Evolutionary conservation across 768 basidiomycete genomes (phyloP).

Genomic region (Leccinellum rugosiceps): DNA sequence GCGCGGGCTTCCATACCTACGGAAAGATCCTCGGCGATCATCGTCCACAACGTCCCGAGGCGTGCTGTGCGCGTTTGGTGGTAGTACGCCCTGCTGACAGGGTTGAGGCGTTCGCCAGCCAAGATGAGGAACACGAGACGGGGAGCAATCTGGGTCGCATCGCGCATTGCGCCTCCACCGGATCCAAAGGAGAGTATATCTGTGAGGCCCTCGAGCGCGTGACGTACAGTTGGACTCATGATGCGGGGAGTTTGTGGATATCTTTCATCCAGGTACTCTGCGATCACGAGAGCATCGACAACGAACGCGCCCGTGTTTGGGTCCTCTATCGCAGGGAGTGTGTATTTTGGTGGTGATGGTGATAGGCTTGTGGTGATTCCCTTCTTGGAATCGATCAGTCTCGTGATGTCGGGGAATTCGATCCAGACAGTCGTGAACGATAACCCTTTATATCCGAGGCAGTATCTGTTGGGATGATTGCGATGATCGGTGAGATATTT

Average conservation of each 20-base stretch:
- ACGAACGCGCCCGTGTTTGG: slow-evolving; percentile 34
- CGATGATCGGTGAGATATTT: neutral
- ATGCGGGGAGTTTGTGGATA: slow-evolving; percentile 44
- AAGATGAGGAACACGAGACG: slow-evolving; percentile 24
- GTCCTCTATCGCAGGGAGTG: slow-evolving; percentile 51
- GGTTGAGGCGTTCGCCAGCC: slow-evolving; percentile 27
- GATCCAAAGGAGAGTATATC: slow-evolving; percentile 12
- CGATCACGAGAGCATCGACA: slow-evolving; percentile 45
- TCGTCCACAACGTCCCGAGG: slow-evolving; percentile 39
- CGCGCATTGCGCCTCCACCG: neutral
- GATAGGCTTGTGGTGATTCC: slow-evolving; percentile 20
- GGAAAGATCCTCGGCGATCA: slow-evolving; percentile 19
- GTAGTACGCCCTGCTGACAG: slow-evolving; percentile 38
- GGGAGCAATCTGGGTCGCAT: neutral
- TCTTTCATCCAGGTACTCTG: slow-evolving; percentile 46
- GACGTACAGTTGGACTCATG: slow-evolving; percentile 33
- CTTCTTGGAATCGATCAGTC: slow-evolving; percentile 19
- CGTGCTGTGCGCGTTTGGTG: slow-evolving; percentile 31
- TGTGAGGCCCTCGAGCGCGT: slow-evolving; percentile 32
- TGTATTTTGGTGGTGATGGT: slow-evolving; percentile 26
- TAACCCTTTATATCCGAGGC: slow-evolving; percentile 13
- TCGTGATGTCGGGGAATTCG: slow-evolving; percentile 45
- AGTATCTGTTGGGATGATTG: too few relatives aligned
- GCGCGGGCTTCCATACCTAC: slow-evolving; percentile 25
- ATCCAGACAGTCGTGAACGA: slow-evolving; percentile 17